A percentile compares a stretch with the other conserved stretches of the same genome.
phyloP scores from a whole-genome alignment of 2,329 filamentous ascomycete genomes.

The Xylaria sp. region DNA sequence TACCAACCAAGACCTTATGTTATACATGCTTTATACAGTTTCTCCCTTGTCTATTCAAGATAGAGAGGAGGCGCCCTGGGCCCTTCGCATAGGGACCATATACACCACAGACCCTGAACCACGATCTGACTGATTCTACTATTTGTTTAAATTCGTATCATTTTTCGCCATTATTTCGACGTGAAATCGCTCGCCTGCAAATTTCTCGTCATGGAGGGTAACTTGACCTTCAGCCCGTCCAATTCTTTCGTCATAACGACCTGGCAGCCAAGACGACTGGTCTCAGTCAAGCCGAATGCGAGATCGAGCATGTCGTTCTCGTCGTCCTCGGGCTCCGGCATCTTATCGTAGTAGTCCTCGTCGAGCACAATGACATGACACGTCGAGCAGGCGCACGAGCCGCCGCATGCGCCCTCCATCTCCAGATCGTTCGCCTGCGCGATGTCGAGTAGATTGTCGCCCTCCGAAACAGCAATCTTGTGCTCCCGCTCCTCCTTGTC shows the following conservation, averaged over 20 bases:
- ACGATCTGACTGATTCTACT: conserved; percentile 7
- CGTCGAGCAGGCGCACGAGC: conserved; percentile 91
- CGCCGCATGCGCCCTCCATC: conserved; percentile 98
- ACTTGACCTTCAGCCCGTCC: conserved; percentile 83
- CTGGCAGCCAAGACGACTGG: conserved; percentile 84
- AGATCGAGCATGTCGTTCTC: conserved; percentile 93
- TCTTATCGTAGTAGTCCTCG: conserved; percentile 78
- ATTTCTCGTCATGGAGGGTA: conserved; percentile 95
- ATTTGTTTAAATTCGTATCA: conserved; percentile 16
- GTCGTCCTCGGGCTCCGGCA: conserved; percentile 80
- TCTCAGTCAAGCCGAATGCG: conserved; percentile 90
- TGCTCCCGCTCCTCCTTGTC: conserved; percentile 85
- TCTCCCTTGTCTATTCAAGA: conserved; percentile 12
- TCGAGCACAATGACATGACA: conserved; percentile 88
- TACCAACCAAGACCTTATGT: conserved; percentile 35
- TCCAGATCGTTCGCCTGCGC: conserved; percentile 94
- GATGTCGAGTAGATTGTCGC: conserved; percentile 94
- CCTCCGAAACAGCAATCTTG: conserved; percentile 81
- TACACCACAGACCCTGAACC: background rate
- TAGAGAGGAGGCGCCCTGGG: background rate
- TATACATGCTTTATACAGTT: conserved; percentile 40
- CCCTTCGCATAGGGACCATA: conserved; percentile 6
- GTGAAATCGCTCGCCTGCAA: conserved; percentile 92
- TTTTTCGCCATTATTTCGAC: conserved; percentile 25
- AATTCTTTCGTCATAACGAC: conserved; percentile 91